Conservation (phyloP, 176 grass and related monocot genomes). For the Stipa capillata region DNA sequence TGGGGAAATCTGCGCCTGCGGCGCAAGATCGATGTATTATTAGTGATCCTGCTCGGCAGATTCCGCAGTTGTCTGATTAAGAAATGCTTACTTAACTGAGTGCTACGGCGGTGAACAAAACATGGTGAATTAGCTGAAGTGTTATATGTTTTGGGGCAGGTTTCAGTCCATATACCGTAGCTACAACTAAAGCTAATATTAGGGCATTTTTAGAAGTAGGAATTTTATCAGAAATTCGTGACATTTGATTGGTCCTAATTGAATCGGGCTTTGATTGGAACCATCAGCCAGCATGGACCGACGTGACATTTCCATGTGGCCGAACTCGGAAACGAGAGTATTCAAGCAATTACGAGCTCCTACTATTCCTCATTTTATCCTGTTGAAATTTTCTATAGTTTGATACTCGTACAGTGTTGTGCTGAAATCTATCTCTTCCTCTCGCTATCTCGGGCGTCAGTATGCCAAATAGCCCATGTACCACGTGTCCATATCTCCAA, state of each 20-base stretch:
- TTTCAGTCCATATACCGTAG: not conserved
- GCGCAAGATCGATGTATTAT: not conserved
- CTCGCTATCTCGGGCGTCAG: too few species aligned
- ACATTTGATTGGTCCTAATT: not conserved
- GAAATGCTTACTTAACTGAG: not conserved
- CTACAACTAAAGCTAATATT: not conserved
- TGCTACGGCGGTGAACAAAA: not conserved
- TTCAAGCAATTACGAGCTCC: not conserved
- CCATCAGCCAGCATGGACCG: slow-evolving; percentile 8
- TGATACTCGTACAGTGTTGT: not conserved
- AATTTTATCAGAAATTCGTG: not conserved
- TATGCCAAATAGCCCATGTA: not conserved
- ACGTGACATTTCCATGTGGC: slow-evolving; percentile 3
- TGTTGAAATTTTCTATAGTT: not conserved
- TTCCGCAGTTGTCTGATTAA: not conserved
- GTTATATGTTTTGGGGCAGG: not conserved
- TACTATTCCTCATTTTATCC: not conserved
- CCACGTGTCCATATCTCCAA: too few species aligned
- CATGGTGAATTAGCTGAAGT: not conserved
- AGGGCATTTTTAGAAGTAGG: not conserved
- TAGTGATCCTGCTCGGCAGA: not conserved
- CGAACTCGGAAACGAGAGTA: not conserved
- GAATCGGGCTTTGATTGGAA: not conserved
- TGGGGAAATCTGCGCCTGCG: not conserved
- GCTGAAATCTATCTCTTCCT: not conserved